Evolutionary conservation across 2,329 filamentous ascomycete species (phyloP), one percentile per base, ranked within the genome.

Genomic region (Apiospora kogelbergensis): DNA sequence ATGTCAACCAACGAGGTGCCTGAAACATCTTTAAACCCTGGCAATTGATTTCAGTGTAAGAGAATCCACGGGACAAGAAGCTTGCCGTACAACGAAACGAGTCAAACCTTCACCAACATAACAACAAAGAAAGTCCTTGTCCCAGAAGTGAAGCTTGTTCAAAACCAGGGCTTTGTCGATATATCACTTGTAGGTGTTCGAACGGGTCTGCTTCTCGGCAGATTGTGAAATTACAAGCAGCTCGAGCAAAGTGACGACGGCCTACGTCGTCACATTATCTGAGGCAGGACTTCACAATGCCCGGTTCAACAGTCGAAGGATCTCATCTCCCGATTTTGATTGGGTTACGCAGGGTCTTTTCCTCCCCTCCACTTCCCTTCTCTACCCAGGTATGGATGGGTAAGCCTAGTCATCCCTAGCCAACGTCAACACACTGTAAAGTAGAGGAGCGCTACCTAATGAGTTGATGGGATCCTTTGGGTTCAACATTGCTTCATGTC

Each of bases 11-110:
- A 37, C 53, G 45, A 53, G 48, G 26, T 66, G 65, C 22, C 65
- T 66, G 65, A 66, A 66, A 66, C 65, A 66, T 66, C 65, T 66
- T 22, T 46, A 30, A 45, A 44, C 44, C 65, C 44, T 44, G 65
- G 53, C 20, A 60, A 26, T 60, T 37, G 30, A 60, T 60, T 37
- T 37, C 30, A 60, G 53, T 60, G 53, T 60, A 60, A 60, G 53
- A 60, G 53, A 60, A 60, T 60, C 30, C 30, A 60, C 53, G 53
- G 53, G 30, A 60, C 30, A 37, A 60, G 53, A 60, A 30, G 17
- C 53, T 60, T 60, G 53, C 53, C 53, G 53, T 60, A 37, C 53
- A 60, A 60, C 53, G 53, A 60, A 60, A 60, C 53, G 30, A 60
- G 53, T 37, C 53, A 60, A 60, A 60, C 53, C 30, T 60, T 60